Conservation (phyloP, 345 rosid genomes). For the Citrus australasica region DNA sequence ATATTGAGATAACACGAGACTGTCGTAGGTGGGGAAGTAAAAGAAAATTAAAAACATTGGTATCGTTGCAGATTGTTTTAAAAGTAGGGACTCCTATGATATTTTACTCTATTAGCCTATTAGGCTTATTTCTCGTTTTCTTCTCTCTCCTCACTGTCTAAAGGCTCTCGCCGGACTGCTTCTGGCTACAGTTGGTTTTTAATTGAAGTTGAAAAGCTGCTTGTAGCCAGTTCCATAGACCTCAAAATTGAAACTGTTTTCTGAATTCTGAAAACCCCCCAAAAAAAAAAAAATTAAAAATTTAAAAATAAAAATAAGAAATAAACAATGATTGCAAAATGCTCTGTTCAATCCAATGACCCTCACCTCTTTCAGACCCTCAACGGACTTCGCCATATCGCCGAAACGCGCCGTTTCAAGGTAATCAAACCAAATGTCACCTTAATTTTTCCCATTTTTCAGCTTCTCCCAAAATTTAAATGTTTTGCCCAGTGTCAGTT, state of each 20-base stretch:
- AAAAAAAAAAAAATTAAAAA: background rate
- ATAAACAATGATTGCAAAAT: constrained; percentile 27
- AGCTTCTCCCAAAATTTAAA: background rate
- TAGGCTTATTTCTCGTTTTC: too few relatives aligned
- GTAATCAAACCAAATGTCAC: constrained; percentile 26
- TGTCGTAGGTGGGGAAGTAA: too few relatives aligned
- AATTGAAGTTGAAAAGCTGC: background rate
- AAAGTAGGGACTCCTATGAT: background rate
- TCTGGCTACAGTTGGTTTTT: background rate
- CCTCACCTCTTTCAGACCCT: constrained; percentile 49
- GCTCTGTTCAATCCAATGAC: constrained; percentile 32
- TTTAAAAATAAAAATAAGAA: background rate
- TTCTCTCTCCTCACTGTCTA: background rate
- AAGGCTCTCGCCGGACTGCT: too few relatives aligned
- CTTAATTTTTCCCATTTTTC: background rate
- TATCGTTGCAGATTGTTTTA: too few relatives aligned
- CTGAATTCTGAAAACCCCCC: too few relatives aligned
- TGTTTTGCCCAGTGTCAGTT: background rate
- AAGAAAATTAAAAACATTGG: too few relatives aligned
- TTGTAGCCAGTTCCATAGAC: background rate
- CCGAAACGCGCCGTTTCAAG: constrained; percentile 79
- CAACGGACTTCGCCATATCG: constrained; percentile 58
- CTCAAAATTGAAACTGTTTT: background rate
- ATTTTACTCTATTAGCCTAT: too few relatives aligned
- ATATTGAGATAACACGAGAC: too few relatives aligned